Evolutionary conservation across 805 yeast species (phyloP).

Genomic region (Candida tammaniensis): DNA sequence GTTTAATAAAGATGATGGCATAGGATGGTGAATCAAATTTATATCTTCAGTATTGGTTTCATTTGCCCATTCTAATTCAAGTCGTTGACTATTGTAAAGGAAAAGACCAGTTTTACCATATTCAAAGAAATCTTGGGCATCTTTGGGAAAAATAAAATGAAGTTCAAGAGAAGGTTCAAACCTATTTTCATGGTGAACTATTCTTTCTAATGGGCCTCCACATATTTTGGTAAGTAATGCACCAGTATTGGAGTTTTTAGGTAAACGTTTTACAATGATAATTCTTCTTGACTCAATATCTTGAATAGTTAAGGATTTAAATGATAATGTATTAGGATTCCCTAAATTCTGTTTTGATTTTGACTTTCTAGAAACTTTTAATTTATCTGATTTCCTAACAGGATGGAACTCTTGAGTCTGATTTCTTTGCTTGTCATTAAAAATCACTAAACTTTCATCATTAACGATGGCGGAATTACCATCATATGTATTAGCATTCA

Average conservation of each 20-base stretch:
- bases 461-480: conserved; percentile 1
- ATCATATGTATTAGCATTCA: not conserved
- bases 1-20: conserved; percentile 21
- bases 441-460: conserved; percentile 1
- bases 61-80: conserved; percentile 48
- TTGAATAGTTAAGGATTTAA: conserved; percentile 1
- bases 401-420: too few species aligned
- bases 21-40: conserved; percentile 16
- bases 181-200: conserved; percentile 26
- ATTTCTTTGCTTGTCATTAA: too few species aligned
- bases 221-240: conserved; percentile 52
- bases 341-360: not conserved
- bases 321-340: not conserved
- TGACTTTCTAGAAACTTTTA: not conserved
- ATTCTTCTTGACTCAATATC: conserved; percentile 19
- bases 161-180: conserved; percentile 35
- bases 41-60: conserved; percentile 21
- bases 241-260: conserved; percentile 43
- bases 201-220: conserved; percentile 69
- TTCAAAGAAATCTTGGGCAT: conserved; percentile 53
- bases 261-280: conserved; percentile 38
- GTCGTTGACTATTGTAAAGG: conserved; percentile 53
- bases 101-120: conserved; percentile 53
- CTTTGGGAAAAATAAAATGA: conserved; percentile 49
- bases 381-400: conserved; percentile 1